These are phyloP conservation scores for Erysimum cheiri DNA, from an alignment of 441 rosid species.

Conservation along the genomic window DNA sequence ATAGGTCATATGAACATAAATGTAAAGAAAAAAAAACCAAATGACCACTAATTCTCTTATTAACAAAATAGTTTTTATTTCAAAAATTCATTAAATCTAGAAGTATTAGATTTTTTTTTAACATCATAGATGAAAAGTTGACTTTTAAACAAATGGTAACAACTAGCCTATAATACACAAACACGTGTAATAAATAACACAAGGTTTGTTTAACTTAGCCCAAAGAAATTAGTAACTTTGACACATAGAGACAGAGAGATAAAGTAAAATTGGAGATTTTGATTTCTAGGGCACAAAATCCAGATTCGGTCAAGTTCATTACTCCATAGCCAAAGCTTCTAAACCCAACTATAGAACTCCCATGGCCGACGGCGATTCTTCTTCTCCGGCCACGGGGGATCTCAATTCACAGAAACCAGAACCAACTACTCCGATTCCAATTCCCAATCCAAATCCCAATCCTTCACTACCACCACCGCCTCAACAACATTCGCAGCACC, in stretches of 20 bases:
- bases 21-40: no score
- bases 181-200: background rate
- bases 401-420: slow-evolving; percentile 47
- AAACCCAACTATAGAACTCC: slow-evolving; percentile 28
- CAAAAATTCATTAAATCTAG: no score
- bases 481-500: slow-evolving; percentile 38
- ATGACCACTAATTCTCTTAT: no score
- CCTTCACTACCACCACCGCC: slow-evolving; percentile 40
- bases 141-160: background rate
- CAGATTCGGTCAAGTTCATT: slow-evolving; percentile 8
- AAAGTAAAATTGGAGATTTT: slow-evolving; percentile 2
- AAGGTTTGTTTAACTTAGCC: no score
- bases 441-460: slow-evolving; percentile 45
- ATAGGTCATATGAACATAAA: no score
- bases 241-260: background rate
- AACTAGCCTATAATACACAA: background rate
- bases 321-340: slow-evolving; percentile 15
- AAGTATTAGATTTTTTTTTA: no score
- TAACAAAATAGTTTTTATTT: no score
- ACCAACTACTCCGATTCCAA: slow-evolving; percentile 46
- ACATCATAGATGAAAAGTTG: no score
- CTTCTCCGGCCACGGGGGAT: slow-evolving; percentile 56
- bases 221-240: background rate
- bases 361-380: slow-evolving; percentile 68
- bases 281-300: slow-evolving; percentile 36